Evolutionary conservation across 805 yeast genomes (phyloP), one percentile per base, ranked within the genome.

Genomic region (Dipodascopsis uninucleata): DNA sequence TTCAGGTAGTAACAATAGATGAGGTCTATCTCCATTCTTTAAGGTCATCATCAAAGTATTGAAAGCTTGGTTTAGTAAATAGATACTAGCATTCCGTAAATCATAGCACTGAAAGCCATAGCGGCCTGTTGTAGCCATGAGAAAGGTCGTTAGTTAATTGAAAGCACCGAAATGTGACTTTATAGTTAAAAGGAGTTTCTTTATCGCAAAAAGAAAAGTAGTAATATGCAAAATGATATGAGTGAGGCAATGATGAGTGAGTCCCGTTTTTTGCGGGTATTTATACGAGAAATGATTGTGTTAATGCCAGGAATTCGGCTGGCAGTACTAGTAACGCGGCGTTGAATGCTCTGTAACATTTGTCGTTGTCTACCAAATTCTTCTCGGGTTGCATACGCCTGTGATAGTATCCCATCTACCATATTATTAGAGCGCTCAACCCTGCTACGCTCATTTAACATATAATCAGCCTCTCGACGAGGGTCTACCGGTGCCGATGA

Each of bases 311-410:
- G 98, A 38, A 93, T 75, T 29, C 75, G 69, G 58, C 77, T 77
- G 36, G 88, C 67, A 1, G 85, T 71, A 32, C 74, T 74, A 48
- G 79, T 70, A 43, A 89, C 68, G 46, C 78, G 73, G 45, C 76
- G 71, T 52, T 82, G 85, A 4, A 93, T 84, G 48, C 70, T 76
- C 45, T 71, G 71, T 41, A 93, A 69, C 5, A 75, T 62, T 29
- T 73, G 75, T 47, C 90, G 72, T 67, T 93, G 98, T 37, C 81
- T 71, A 36, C 75, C 55, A 41, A 93, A 74, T 59, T 85, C 94
- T 49, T 89, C 97, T 46, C 97, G 72, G 0, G 97, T 88, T 55
- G 84, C 85, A 67, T 78, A 82, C 1, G 96, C 97, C 61, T 83
- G 89, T n/a, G 76, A 75, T 29, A 90, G 72, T 46, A 93, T 70